Conservation (phyloP, 306 rosid genomes). For the Vigna radiata region DNA sequence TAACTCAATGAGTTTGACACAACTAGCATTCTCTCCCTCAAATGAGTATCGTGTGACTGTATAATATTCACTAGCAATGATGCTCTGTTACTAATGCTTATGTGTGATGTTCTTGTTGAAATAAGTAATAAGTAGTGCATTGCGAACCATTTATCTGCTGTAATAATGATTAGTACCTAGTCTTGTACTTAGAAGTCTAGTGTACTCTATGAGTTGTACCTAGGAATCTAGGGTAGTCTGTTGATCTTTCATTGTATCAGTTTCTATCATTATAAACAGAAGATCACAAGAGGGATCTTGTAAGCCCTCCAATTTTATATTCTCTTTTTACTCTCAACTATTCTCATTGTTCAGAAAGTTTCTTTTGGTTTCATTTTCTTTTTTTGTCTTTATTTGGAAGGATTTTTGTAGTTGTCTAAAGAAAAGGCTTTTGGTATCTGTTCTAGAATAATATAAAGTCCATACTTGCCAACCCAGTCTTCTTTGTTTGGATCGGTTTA, state of each 20-base stretch:
- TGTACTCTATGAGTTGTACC: too few relatives aligned
- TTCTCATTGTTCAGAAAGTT: neutral
- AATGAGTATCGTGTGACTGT: neutral
- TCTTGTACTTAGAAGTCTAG: too few relatives aligned
- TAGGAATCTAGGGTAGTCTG: too few relatives aligned
- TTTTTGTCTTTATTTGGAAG: slow-evolving; percentile 11
- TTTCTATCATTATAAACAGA: too few relatives aligned
- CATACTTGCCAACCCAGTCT: neutral
- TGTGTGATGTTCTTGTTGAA: neutral
- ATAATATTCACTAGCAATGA: neutral
- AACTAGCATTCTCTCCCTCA: neutral
- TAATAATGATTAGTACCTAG: too few relatives aligned
- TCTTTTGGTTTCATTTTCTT: slow-evolving; percentile 6
- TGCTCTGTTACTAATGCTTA: slow-evolving; percentile 8
- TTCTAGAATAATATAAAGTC: neutral
- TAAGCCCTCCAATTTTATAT: too few relatives aligned
- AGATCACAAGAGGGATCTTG: too few relatives aligned
- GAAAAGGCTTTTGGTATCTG: neutral
- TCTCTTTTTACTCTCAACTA: too few relatives aligned
- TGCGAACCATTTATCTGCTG: too few relatives aligned
- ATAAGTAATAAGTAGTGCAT: too few relatives aligned
- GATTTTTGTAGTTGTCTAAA: neutral
- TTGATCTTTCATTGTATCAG: too few relatives aligned
- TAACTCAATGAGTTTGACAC: neutral
- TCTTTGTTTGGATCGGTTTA: neutral